Evolutionary conservation across 164 flowering plant species (phyloP).

Genomic region (Liquidambar formosana): DNA sequence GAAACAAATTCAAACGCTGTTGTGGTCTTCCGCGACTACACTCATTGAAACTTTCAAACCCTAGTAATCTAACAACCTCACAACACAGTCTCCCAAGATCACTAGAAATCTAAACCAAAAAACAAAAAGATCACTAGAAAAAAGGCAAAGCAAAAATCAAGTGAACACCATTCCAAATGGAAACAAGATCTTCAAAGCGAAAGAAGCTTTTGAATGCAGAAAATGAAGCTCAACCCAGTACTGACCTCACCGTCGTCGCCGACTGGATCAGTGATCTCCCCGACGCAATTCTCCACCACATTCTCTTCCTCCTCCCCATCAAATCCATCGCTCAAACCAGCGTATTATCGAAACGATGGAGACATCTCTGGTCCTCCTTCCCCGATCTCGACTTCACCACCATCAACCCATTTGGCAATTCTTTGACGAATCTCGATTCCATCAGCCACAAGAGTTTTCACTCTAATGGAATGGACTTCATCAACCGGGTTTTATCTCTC

Average conservation of each 20-base stretch:
- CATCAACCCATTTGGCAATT: constrained; percentile 3
- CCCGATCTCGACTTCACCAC: constrained; percentile 62
- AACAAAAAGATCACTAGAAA: neutral
- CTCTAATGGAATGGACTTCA: constrained; percentile 14
- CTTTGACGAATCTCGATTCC: neutral
- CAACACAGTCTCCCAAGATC: neutral
- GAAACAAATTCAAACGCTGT: constrained; percentile 19
- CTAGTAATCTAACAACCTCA: constrained; percentile 10
- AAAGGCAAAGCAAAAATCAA: neutral
- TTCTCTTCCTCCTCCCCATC: constrained; percentile 44
- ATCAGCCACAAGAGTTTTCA: neutral
- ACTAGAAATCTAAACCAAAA: neutral
- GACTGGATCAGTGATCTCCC: constrained; percentile 55
- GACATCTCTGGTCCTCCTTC: constrained; percentile 41
- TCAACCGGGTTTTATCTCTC: constrained; percentile 28
- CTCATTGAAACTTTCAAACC: constrained; percentile 33
- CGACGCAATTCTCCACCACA: constrained; percentile 40
- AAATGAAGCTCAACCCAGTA: neutral
- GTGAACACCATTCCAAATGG: constrained; percentile 29
- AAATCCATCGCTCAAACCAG: constrained; percentile 37
- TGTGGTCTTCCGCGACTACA: constrained; percentile 9
- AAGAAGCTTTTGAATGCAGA: constrained; percentile 20
- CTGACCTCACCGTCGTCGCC: too few species aligned
- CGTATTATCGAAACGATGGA: constrained; percentile 45
- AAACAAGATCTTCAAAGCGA: constrained; percentile 53